Base-by-base conservation (phyloP, 2,329 filamentous ascomycete species). In the Pseudocercospora vitis region DNA sequence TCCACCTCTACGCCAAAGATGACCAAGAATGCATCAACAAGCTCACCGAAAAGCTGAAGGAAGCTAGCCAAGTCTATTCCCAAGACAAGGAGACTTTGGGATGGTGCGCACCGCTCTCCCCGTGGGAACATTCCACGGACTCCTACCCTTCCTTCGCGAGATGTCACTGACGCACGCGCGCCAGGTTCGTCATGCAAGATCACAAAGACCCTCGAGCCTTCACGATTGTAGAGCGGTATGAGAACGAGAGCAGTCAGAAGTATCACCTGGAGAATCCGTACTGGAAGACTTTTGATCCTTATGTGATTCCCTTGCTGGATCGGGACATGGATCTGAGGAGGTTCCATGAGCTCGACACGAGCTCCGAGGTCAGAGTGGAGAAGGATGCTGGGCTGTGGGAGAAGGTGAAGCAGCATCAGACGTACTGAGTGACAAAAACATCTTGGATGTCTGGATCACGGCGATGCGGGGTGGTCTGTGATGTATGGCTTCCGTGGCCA, bases 141-240 rank as follows among this genome's bases (percentile, higher is more conserved):
- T 19, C 7, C 18, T 18, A 12, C 11, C 19, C 1, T 7, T 23
- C 12, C 11, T 23, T 29, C 23, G 14, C 2, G n/a, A 9, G 12
- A 7, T 21, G 7, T 14, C 28, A 14, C 18, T 40, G 12, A 23
- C 19, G 26, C 21, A 23, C 12, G 31, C 33, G 9, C n/a, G 28
- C 1, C 14, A 89, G 87, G 87, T 83, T 88, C 71, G 86, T 90
- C 58, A 89, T 89, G 87, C 87, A 89, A 74, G 84, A 85, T 64
- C 78, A 83, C 53, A 76, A 81, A 63, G 86, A 89, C 69, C 78
- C 78, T 39, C 78, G 85, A 53, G 82, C 84, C 46, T 90, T 90
- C 71, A 88, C 84, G 44, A 87, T 90, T 63, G 86, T 90, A 42
- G 87, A 90, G 74, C 76, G 87, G 26, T 90, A 88, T 71, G 78